These are phyloP conservation scores for Suillus brevipes DNA, from an alignment of 768 basidiomycete species.

Conservation along the genomic window DNA sequence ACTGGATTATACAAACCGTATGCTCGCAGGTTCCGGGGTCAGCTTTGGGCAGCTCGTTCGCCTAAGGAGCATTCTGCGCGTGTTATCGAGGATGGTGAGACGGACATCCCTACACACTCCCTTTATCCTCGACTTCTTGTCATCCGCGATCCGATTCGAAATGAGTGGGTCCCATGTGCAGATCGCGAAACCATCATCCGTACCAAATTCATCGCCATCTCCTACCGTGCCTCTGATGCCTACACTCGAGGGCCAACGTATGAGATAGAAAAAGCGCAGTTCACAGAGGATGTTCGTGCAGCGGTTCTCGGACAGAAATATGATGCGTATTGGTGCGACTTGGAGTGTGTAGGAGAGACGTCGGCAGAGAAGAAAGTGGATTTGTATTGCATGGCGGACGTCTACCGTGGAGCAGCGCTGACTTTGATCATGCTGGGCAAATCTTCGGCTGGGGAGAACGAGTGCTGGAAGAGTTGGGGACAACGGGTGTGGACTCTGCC, in stretches of 20 bases:
- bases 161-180: constrained; percentile 12
- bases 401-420: constrained; percentile 16
- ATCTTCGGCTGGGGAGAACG: constrained; percentile 1
- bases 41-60: constrained; percentile 25
- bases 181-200: constrained; percentile 9
- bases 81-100: constrained; percentile 1
- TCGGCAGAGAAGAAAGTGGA: constrained; percentile 18
- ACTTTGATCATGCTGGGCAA: constrained; percentile 18
- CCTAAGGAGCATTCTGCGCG: constrained; percentile 17
- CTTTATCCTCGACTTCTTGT: constrained; percentile 17
- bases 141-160: neutral
- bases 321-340: constrained; percentile 21
- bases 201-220: constrained; percentile 18
- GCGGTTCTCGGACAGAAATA: constrained; percentile 4
- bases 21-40: constrained; percentile 15
- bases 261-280: constrained; percentile 9
- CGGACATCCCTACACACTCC: constrained; percentile 15
- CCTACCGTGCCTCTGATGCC: constrained; percentile 16
- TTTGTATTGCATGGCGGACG: constrained; percentile 21
- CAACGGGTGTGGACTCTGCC: constrained; percentile 16
- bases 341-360: constrained; percentile 19
- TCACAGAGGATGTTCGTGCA: constrained; percentile 12
- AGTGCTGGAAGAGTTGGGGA: constrained; percentile 21
- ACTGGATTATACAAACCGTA: constrained; percentile 12
- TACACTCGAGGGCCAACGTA: constrained; percentile 9